Conservation (phyloP, 768 basidiomycete genomes). For the Leccinum disarticulatum region DNA sequence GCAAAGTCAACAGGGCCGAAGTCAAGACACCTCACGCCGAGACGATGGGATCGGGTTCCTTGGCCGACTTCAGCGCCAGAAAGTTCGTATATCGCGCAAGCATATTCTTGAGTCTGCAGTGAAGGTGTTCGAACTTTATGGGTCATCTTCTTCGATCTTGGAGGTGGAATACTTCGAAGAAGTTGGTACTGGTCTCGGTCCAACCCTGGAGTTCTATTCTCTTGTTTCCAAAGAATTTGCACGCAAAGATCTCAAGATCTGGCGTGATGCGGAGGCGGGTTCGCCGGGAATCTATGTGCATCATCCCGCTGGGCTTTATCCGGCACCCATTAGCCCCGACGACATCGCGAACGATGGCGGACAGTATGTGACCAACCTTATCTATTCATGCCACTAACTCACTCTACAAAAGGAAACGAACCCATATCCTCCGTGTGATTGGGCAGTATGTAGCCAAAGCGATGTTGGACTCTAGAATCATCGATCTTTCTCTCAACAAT, state of each 20-base stretch:
- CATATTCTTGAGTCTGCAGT: constrained; percentile 94
- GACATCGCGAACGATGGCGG: constrained; percentile 72
- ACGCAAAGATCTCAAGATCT: constrained; percentile 80
- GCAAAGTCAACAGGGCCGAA: constrained; percentile 84
- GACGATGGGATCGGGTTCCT: constrained; percentile 93
- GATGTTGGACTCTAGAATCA: constrained; percentile 94
- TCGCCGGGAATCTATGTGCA: constrained; percentile 70
- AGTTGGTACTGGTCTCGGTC: constrained; percentile 96
- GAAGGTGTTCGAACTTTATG: constrained; percentile 96
- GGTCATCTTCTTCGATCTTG: constrained; percentile 87
- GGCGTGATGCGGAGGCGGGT: constrained; percentile 80
- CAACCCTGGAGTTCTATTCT: constrained; percentile 98
- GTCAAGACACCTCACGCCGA: constrained; percentile 75
- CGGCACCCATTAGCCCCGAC: constrained; percentile 72
- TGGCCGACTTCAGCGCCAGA: constrained; percentile 90
- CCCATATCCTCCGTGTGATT: constrained; percentile 83
- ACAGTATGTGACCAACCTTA: constrained; percentile 49
- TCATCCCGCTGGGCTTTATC: constrained; percentile 85
- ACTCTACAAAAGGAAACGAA: constrained; percentile 60
- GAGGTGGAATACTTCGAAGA: constrained; percentile 99
- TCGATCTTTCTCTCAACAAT: constrained; percentile 93
- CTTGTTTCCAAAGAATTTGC: constrained; percentile 95
- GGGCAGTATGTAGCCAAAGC: constrained; percentile 98
- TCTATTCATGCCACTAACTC: background rate
- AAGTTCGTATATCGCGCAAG: constrained; percentile 93